Evolutionary conservation across 768 basidiomycete species (phyloP).

Genomic region (Boletellus emodensis): DNA sequence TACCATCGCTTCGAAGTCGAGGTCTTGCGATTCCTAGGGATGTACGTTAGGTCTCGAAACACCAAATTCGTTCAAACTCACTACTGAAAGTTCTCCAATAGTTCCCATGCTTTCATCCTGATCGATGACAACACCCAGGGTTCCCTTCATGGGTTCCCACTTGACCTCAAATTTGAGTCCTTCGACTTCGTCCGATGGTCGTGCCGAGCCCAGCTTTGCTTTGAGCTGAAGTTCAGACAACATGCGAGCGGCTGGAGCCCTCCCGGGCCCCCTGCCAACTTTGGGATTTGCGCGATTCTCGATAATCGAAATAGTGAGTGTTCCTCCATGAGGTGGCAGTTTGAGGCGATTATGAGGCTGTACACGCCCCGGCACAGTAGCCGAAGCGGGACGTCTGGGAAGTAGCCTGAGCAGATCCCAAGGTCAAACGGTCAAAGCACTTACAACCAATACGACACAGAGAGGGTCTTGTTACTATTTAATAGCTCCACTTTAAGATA

Average conservation of each 20-base stretch:
- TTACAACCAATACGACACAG: conserved; percentile 86
- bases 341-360: conserved; percentile 33
- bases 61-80: conserved; percentile 34
- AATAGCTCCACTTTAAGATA: conserved; percentile 69
- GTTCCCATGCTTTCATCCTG: conserved; percentile 43
- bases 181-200: conserved; percentile 75
- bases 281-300: conserved; percentile 42
- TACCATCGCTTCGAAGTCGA: conserved; percentile 74
- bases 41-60: not conserved
- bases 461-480: conserved; percentile 61
- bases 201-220: conserved; percentile 51
- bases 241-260: conserved; percentile 50
- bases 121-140: conserved; percentile 57
- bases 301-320: conserved; percentile 67
- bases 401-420: not conserved
- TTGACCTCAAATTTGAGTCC: conserved; percentile 60
- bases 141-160: conserved; percentile 73
- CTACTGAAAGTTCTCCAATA: conserved; percentile 48
- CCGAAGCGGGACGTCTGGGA: conserved; percentile 38
- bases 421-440: conserved; percentile 22
- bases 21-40: conserved; percentile 54
- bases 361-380: conserved; percentile 27
- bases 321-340: conserved; percentile 65
- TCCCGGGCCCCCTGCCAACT: conserved; percentile 42
- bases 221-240: conserved; percentile 61